Base-by-base conservation (phyloP, 106 monocot species). In the Acanthochlamys bracteata region DNA sequence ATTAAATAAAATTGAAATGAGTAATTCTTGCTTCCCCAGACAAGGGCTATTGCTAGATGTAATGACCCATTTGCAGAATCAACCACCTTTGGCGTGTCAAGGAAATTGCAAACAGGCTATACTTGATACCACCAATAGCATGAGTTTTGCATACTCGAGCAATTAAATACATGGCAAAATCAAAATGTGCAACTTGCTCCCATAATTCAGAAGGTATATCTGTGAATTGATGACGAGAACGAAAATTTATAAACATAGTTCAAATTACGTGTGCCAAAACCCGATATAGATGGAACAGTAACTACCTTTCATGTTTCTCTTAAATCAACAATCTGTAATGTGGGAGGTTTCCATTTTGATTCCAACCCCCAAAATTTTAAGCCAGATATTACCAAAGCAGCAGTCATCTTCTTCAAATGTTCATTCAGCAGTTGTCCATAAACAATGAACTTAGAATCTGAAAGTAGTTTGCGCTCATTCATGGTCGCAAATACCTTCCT, bases 351-450 rank as follows among this genome's bases (percentile, higher is more conserved):
- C 65, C 85, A 67, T 69, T 88, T 85, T 8, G 84, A 78, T 61
- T 98, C 92, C 52, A 83, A 75, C 24, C 83, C 81, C 27, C 85
- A 91, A 60, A 98, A 88, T 55, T 92, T 92, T 74, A 98, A 78
- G 51, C 83, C 85, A 41, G 96, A 88, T 41, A 88, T 76, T 15
- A 92, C 79, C 69, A 98, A 66, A 15, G 74, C 74, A 27, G 92
- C 88, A 55, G 96, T 75, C 7, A 63, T 71, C 55, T 75, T 98
- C 76, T 81, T 98, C 70, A 83, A 65, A 65, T 98, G 88, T 66
- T 91, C 96, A 68, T 79, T 79, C 24, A 92, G 74, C 65, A 98
- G 69, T 46, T 98, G 91, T 70, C 81, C 88, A 51, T 85, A 92
- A 53, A 81, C 33, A 27, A 88, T 77, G 43, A 72, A 76, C 57